A percentile compares a stretch with the other conserved stretches of the same genome.
Conservation (phyloP, 108 stramenopile species). For the Pseudonitzschia multiseries region DNA sequence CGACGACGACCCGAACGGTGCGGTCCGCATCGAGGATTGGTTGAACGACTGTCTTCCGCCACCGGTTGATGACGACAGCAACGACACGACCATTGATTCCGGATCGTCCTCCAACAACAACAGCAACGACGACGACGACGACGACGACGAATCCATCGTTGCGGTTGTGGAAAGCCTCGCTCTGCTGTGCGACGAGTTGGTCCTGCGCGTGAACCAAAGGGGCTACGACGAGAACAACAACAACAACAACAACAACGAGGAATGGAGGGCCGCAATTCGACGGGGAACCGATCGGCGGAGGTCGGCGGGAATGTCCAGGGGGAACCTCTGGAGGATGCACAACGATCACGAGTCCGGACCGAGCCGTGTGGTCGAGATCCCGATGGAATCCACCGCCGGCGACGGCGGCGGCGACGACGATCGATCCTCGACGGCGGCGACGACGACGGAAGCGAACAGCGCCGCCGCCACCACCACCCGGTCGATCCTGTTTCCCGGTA, state of each 20-base stretch:
- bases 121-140: not conserved
- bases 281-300: not conserved
- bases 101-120: not conserved
- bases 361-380: too few species aligned
- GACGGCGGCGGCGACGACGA: not conserved
- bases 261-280: not conserved
- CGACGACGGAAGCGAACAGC: too few species aligned
- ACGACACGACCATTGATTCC: too few species aligned
- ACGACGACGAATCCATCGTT: not conserved
- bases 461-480: not conserved
- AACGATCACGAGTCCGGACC: not conserved
- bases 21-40: not conserved
- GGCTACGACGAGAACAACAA: not conserved
- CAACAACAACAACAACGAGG: not conserved
- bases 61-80: too few species aligned
- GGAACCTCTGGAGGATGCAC: not conserved
- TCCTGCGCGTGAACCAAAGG: not conserved
- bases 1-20: too few species aligned
- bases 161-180: slow-evolving; percentile 5
- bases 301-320: not conserved
- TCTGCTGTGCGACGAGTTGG: slow-evolving; percentile 11
- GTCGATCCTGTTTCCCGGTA: not conserved
- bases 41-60: not conserved
- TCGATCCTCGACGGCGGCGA: too few species aligned
- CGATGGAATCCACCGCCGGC: too few species aligned